Evolutionary conservation across 2,329 filamentous ascomycete genomes (phyloP), one percentile per base, ranked within the genome.

Genomic region (Drechslera avenae): DNA sequence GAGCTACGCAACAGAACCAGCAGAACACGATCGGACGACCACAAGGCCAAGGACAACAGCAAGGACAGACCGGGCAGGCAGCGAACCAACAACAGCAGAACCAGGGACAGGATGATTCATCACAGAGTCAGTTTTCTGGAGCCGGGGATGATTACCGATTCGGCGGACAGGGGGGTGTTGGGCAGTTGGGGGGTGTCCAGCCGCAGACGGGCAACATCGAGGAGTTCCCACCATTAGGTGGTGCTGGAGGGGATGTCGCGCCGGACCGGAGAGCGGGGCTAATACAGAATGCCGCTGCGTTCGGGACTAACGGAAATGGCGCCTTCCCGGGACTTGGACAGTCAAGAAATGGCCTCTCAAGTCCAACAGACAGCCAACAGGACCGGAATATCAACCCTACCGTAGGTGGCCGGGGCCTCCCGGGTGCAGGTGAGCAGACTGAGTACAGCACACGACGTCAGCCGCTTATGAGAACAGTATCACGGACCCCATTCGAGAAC

Each of bases 191-290:
- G 17, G 73, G 75, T 33, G 72, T 71, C 32, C 81, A 83, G 54
- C 80, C 81, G 34, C 80, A 82, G 57, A 77, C 81, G 19, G 79
- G 79, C 56, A 83, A 79, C 59, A 82, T 83, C 39, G 82, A 85
- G 13, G 83, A 85, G 46, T 86, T 85, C 51, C 82, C 83, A 51
- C 82, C 83, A n/a, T 69, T 86, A 40, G 79, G 81, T 44, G 79
- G 81, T 39, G 79, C 79, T 46, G 70, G 74, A 16, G 75, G 78
- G 39, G 81, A 83, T n/a, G 69, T 79, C 48, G 76, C 74, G 17
- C 78, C 79, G 48, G 79, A 82, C 59, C 72, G 79, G 51, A 73
- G 79, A 60, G 76, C 73, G 23, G 79, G 78, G 19, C 62, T 82
- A 67, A 78, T 81, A 65, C 80, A 82, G 59, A 77, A 72, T 55